phyloP scores from a whole-genome alignment of 495 filamentous ascomycete genomes.

The Coniosporium apollinis region DNA sequence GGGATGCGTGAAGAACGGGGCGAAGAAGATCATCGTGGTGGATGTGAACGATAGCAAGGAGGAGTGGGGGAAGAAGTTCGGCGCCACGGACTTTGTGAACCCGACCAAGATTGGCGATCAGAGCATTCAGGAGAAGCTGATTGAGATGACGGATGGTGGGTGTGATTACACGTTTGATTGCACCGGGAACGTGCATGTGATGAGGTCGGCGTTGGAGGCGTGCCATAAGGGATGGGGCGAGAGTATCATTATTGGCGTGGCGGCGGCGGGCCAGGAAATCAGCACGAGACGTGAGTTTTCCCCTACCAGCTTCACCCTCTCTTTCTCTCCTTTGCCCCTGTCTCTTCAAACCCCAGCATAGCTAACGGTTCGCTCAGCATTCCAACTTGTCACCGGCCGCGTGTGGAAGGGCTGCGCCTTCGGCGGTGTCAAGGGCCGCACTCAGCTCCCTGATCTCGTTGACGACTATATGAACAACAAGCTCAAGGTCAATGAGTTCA shows the following conservation, averaged over 20 bases:
- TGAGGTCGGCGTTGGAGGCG: slow-evolving; percentile 89
- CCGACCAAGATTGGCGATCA: slow-evolving; percentile 55
- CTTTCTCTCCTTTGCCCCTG: slow-evolving; percentile 2
- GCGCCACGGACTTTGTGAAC: slow-evolving; percentile 94
- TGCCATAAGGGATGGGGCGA: slow-evolving; percentile 99
- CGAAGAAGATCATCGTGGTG: slow-evolving; percentile 82
- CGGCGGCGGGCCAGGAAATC: slow-evolving; percentile 95
- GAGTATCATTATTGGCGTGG: slow-evolving; percentile 95
- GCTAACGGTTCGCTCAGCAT: slow-evolving; percentile 40
- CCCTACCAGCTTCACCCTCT: too few species aligned
- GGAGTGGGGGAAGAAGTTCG: slow-evolving; percentile 82
- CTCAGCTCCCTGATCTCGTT: slow-evolving; percentile 77
- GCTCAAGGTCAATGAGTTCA: slow-evolving; percentile 98
- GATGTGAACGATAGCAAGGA: slow-evolving; percentile 91
- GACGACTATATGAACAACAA: slow-evolving; percentile 76
- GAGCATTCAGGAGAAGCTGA: slow-evolving; percentile 74
- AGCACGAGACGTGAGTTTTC: slow-evolving; percentile 69
- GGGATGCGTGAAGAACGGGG: slow-evolving; percentile 77
- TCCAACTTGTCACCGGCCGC: slow-evolving; percentile 95
- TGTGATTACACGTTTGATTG: slow-evolving; percentile 99
- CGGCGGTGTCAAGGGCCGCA: slow-evolving; percentile 92
- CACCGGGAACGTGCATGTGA: slow-evolving; percentile 90
- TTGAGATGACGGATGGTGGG: slow-evolving; percentile 98
- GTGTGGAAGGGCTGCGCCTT: slow-evolving; percentile 97
- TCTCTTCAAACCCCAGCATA: slow-evolving; percentile 1